Conservation (phyloP, 257 asterid genomes). For the Coffea eugenioides region DNA sequence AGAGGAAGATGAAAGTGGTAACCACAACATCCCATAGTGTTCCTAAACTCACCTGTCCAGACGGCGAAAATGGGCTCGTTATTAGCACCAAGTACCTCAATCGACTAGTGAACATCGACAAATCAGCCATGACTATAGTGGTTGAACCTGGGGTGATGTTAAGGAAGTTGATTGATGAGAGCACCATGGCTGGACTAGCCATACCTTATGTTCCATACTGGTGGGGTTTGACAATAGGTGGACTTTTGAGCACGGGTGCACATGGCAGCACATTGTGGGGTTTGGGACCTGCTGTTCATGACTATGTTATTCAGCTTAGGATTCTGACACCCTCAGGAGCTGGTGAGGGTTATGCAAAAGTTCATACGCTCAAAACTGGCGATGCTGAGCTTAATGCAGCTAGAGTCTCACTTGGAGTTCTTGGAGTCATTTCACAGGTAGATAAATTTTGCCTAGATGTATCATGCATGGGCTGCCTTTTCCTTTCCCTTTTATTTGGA, state of each 20-base stretch:
- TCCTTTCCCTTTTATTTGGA: too few relatives aligned
- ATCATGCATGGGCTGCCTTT: too few relatives aligned
- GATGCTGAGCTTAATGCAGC: slow-evolving; percentile 62
- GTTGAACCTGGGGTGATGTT: slow-evolving; percentile 63
- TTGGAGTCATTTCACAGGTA: slow-evolving; percentile 74
- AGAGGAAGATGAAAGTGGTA: slow-evolving; percentile 42
- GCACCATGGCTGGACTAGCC: slow-evolving; percentile 42
- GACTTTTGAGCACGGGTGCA: slow-evolving; percentile 69
- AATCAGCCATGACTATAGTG: slow-evolving; percentile 40
- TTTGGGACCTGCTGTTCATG: slow-evolving; percentile 62
- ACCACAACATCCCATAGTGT: slow-evolving; percentile 66
- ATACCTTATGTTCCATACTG: slow-evolving; percentile 66
- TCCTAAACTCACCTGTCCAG: slow-evolving; percentile 64
- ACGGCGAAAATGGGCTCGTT: slow-evolving; percentile 41
- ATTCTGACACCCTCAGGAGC: slow-evolving; percentile 48
- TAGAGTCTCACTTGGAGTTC: slow-evolving; percentile 64
- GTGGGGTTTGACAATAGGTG: slow-evolving; percentile 78
- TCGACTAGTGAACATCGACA: slow-evolving; percentile 23
- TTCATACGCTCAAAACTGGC: slow-evolving; percentile 30
- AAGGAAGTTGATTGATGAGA: slow-evolving; percentile 42
- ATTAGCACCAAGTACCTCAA: slow-evolving; percentile 56
- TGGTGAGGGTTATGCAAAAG: slow-evolving; percentile 41
- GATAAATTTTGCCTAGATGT: too few relatives aligned
- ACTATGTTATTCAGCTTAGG: slow-evolving; percentile 38
- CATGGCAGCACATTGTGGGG: slow-evolving; percentile 82